Base-by-base conservation (phyloP, 768 basidiomycete species). In the Kwoniella mangroviensis region DNA sequence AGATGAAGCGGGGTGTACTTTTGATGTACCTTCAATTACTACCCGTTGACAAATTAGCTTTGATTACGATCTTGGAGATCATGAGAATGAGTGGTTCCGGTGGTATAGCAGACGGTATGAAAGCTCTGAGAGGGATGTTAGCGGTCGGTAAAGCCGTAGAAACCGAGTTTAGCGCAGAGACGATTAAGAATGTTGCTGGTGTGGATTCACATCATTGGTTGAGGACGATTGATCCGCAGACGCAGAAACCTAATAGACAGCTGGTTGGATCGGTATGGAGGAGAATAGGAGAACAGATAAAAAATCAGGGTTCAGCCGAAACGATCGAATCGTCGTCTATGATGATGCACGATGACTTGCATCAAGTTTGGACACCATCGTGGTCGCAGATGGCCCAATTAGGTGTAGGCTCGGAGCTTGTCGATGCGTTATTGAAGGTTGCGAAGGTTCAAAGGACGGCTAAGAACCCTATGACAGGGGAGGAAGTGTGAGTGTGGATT, bases 61-160 rank as follows among this genome's bases (percentile, higher is more conserved):
- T 96, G 19, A 89, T 98, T 76, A 91, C 92, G 11, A 93, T 98
- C 75, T 86, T 94, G 45, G 94, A 97, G 81, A 81, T 93, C 52
- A 91, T 98, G 90, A 88, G 92, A 5, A 81, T 94, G 12, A 71
- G 74, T 21, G 90, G 91, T 6, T 85, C 87, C 0, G 91, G 92
- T 6, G 92, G 92, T 13, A 86, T 94, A n/a, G 75, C 85, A 0
- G 88, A 90, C 51, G 95, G 94, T 4, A 92, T 96, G 90, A 96
- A 97, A 83, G 90, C 93, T 0, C 87, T 94, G 0, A 87, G 93
- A 0, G 92, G 92, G 0, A 85, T 97, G 69, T 84, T 97, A 22
- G 83, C 87, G 0, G 87, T 98, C 22, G 96, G 95, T 0, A 89
- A 87, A 68, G 91, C 91, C 0, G 88, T 98, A 43, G 96, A 98